A percentile compares a stretch with the other conserved stretches of the same genome.
Evolutionary conservation across 108 stramenopile species (phyloP).

Genomic region (Discostella stelligeroides): DNA sequence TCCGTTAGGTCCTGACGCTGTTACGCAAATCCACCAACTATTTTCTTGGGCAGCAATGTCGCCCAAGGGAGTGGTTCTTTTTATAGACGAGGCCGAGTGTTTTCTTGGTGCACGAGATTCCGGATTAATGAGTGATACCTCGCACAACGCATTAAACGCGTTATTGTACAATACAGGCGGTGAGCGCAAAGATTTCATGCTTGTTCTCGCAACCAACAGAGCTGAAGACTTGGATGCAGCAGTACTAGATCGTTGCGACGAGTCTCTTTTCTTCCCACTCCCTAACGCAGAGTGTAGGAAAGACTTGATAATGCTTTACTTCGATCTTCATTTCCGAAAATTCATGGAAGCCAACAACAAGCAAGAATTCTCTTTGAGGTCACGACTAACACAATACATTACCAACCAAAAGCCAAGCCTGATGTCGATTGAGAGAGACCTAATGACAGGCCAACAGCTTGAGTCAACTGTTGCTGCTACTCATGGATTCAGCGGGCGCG

Average conservation of each 20-base stretch:
- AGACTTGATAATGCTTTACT: conserved; percentile 64
- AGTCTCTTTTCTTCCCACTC: conserved; percentile 65
- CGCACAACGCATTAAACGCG: conserved; percentile 83
- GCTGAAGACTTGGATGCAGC: conserved; percentile 83
- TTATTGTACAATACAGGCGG: conserved; percentile 84
- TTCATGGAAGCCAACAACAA: conserved; percentile 51
- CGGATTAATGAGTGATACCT: conserved; percentile 47
- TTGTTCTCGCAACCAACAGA: conserved; percentile 85
- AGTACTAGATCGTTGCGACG: conserved; percentile 82
- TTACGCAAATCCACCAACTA: conserved; percentile 78
- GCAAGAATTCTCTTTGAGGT: conserved; percentile 12
- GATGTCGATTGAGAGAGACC: conserved; percentile 45
- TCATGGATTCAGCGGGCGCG: conserved; percentile 67
- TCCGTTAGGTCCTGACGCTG: conserved; percentile 82
- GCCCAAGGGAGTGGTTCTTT: conserved; percentile 69
- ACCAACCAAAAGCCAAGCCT: conserved; percentile 24
- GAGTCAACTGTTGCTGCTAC: conserved; percentile 34
- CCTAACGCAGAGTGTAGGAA: conserved; percentile 59
- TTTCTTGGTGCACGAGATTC: conserved; percentile 70
- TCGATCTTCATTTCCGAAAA: conserved; percentile 45
- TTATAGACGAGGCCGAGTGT: conserved; percentile 89
- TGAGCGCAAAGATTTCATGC: conserved; percentile 74
- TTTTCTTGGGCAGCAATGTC: conserved; percentile 78
- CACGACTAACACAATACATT: conserved; percentile 22
- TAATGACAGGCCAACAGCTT: conserved; percentile 47